Base-by-base conservation (phyloP, 106 monocot species). In the Dioscorea zingiberensis region DNA sequence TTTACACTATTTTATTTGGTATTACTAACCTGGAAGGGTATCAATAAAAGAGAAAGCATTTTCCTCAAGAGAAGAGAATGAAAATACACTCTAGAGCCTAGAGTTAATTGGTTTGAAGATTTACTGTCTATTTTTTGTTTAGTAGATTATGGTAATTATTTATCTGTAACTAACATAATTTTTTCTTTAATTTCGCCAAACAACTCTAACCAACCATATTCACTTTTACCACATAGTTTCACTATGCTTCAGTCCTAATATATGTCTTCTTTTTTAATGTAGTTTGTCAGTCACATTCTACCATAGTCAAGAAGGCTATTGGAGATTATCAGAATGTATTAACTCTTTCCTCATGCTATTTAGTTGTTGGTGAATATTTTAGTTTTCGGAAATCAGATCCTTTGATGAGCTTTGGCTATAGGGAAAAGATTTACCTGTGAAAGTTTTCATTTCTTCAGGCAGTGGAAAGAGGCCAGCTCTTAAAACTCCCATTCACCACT, bases 401-500 rank as follows among this genome's bases (percentile, higher is more conserved):
- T 5, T 53, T 53, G 19, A 53, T 18, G 51, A 53, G n/a, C 51
- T 2, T 53, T 2, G 2, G 11, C 19, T 13, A 13, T 18, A 13
- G n/a, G 15, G 60, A 0, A 17, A 27, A 16, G 14, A 14, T 30
- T 51, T n/a, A 60, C 6, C 27, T 46, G 29, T 25, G 19, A 32
- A 23, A 5, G 0, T 26, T 14, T n/a, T 29, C 46, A 22, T 26
- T 67, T 27, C 29, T 73, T 66, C 79, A 98, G 97, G 97, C 88
- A 49, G 77, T 92, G 54, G 79, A 78, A 72, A 63, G 71, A 62
- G 86, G 92, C 13, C 27, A 76, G 17, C 54, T 98, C 67, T 77
- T 93, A 62, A 93, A 86, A 82, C 51, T 98, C 23, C 84, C 93
- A 24, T 98, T 98, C 80, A 87, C 98, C 27, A 89, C 93, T 47